Base-by-base conservation (phyloP, 768 basidiomycete species). In the Psilocybe tampanensis region DNA sequence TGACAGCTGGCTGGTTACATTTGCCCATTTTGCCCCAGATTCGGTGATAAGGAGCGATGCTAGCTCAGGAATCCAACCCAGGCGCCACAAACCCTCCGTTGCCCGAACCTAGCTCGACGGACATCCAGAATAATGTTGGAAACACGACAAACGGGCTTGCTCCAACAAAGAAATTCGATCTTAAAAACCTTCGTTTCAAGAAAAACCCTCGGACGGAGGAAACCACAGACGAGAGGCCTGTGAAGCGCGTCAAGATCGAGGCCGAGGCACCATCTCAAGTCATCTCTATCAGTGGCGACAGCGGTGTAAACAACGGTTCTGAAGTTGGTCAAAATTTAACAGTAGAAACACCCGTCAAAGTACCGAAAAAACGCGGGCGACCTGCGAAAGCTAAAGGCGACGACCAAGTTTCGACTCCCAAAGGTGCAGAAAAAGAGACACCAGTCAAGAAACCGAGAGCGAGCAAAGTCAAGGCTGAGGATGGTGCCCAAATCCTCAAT, bases 231-330 rank as follows among this genome's bases (percentile, higher is more conserved):
- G 44, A 24, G 7, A 49, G 45, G 19, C 55, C 53, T 9, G 52
- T 21, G 2, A 63, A 60, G 32, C 62, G 62, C 43, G 24, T 43
- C 32, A 42, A 45, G 41, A 26, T 41, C 39, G 33, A 54, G 8
- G 43, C 13, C 18, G 15, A 15, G 11, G 26, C 18, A n/a, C n/a
- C n/a, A 11, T n/a, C 43, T 11, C 29, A 29, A 9, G 29, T 5
- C 9, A 9, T 29, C 29, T 13, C 36, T 13, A 13, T 6, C 36
- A 13, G 6, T n/a, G 36, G 3, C 36, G 36, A 15, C 36, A 13
- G 6, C 12, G 36, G 3, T 5, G 36, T 13, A n/a, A 13, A 5
- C 36, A 39, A 15, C 6, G 36, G 12, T 39, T 13, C 12, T 39
- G n/a, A 39, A 39, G 7, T 13, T 39, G 12, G 29, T 29, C 29